Evolutionary conservation across 2,329 filamentous ascomycete species (phyloP).

Genomic region (Fusarium multiceps): DNA sequence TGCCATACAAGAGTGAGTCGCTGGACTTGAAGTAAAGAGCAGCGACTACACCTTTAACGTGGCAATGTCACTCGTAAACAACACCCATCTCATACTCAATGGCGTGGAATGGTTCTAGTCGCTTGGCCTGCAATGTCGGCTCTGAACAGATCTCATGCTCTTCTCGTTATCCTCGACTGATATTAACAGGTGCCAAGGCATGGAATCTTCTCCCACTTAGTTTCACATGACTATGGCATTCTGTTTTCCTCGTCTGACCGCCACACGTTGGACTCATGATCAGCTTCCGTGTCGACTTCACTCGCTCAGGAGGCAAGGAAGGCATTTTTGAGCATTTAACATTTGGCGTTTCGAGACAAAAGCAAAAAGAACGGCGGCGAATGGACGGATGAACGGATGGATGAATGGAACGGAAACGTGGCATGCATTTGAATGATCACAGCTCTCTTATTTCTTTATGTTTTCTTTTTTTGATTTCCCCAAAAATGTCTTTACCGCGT

Average conservation of each 20-base stretch:
- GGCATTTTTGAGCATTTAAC: constrained; percentile 46
- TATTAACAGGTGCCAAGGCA: constrained; percentile 15
- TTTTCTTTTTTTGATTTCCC: constrained; percentile 37
- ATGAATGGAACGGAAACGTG: constrained; percentile 49
- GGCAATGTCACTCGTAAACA: constrained; percentile 34
- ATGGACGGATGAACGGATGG: constrained; percentile 47
- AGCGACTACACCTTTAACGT: constrained; percentile 34
- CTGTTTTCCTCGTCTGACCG: constrained; percentile 43
- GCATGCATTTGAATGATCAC: constrained; percentile 49
- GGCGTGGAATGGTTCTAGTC: constrained; percentile 9
- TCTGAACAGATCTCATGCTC: constrained; percentile 14
- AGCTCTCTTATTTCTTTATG: constrained; percentile 43
- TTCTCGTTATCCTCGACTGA: constrained; percentile 27
- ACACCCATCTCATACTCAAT: constrained; percentile 38
- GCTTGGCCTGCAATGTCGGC: background rate
- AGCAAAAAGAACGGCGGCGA: constrained; percentile 48
- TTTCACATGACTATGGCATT: constrained; percentile 29
- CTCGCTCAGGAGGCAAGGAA: constrained; percentile 28
- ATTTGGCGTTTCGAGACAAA: constrained; percentile 49
- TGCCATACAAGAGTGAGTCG: constrained; percentile 45
- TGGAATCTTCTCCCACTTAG: constrained; percentile 35
- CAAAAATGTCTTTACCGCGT: constrained; percentile 34
- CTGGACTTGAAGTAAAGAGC: constrained; percentile 33
- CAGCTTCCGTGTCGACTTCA: constrained; percentile 29
- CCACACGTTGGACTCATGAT: constrained; percentile 44